These are phyloP conservation scores for Nakazawaea populi DNA, from an alignment of 805 yeast genomes.

Conservation along the genomic window DNA sequence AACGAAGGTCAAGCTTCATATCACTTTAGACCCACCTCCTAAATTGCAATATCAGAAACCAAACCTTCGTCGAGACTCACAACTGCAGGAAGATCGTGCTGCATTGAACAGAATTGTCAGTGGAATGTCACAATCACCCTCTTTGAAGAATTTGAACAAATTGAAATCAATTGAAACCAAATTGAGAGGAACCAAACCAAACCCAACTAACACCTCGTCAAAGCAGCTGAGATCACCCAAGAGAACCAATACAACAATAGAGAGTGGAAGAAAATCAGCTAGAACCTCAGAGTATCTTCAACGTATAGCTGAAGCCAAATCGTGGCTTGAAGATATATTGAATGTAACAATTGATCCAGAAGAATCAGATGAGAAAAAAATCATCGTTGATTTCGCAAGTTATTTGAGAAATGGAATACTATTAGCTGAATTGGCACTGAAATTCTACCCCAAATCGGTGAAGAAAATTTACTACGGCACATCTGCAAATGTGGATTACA, in stretches of 20 bases:
- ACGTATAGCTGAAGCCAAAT: slow-evolving; percentile 43
- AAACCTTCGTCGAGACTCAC: slow-evolving; percentile 9
- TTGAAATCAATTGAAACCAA: slow-evolving; percentile 23
- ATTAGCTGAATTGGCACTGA: slow-evolving; percentile 71
- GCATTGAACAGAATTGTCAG: slow-evolving; percentile 27
- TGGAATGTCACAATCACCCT: slow-evolving; percentile 29
- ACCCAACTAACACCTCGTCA: neutral
- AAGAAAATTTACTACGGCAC: slow-evolving; percentile 49
- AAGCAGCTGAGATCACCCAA: neutral
- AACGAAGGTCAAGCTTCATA: neutral
- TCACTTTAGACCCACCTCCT: slow-evolving; percentile 1
- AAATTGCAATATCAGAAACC: slow-evolving; percentile 6
- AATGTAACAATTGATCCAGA: slow-evolving; percentile 18
- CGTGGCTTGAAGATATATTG: slow-evolving; percentile 38
- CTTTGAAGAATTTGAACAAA: slow-evolving; percentile 27
- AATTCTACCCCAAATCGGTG: slow-evolving; percentile 61
- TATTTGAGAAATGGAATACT: slow-evolving; percentile 79
- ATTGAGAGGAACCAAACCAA: slow-evolving; percentile 11
- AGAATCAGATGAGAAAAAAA: slow-evolving; percentile 27
- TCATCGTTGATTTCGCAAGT: slow-evolving; percentile 46
- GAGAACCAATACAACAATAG: slow-evolving; percentile 6
- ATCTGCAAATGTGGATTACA: slow-evolving; percentile 15
- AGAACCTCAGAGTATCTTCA: slow-evolving; percentile 42
- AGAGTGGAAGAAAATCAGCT: slow-evolving; percentile 2
- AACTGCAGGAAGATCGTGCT: slow-evolving; percentile 19